Percentiles rank a stretch among this genome's conserved stretches.
phyloP scores from a whole-genome alignment of 2,329 filamentous ascomycete species.

The Fusarium napiforme region DNA sequence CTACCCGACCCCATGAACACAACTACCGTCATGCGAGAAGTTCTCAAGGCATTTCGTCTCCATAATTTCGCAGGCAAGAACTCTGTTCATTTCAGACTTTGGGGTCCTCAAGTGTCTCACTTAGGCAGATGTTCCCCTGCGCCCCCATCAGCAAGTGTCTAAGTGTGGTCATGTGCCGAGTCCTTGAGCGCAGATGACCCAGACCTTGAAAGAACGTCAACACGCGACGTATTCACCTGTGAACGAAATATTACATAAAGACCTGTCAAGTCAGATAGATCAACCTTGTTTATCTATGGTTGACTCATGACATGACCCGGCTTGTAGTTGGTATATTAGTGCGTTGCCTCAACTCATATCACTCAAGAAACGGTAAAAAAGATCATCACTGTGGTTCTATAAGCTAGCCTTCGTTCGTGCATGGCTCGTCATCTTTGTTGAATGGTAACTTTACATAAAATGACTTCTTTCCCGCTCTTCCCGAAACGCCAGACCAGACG shows the following conservation, averaged over 20 bases:
- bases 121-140: slow-evolving; percentile 40
- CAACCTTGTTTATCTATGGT: not conserved
- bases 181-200: slow-evolving; percentile 36
- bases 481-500: slow-evolving; percentile 49
- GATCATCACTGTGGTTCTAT: slow-evolving; percentile 32
- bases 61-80: slow-evolving; percentile 6
- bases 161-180: slow-evolving; percentile 38
- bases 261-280: not conserved
- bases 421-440: slow-evolving; percentile 40
- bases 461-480: slow-evolving; percentile 46
- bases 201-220: slow-evolving; percentile 4
- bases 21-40: slow-evolving; percentile 37
- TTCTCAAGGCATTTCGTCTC: slow-evolving; percentile 13
- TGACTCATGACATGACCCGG: not conserved
- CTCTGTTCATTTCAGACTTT: slow-evolving; percentile 3
- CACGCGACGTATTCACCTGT: slow-evolving; percentile 34
- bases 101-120: slow-evolving; percentile 7
- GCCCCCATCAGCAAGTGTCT: slow-evolving; percentile 35
- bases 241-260: slow-evolving; percentile 4
- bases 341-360: not conserved
- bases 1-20: slow-evolving; percentile 35
- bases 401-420: slow-evolving; percentile 34
- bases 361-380: not conserved
- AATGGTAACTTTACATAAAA: slow-evolving; percentile 46
- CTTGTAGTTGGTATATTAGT: not conserved